Conservation (phyloP, 345 rosid genomes). For the Chamaenerion angustifolium region DNA sequence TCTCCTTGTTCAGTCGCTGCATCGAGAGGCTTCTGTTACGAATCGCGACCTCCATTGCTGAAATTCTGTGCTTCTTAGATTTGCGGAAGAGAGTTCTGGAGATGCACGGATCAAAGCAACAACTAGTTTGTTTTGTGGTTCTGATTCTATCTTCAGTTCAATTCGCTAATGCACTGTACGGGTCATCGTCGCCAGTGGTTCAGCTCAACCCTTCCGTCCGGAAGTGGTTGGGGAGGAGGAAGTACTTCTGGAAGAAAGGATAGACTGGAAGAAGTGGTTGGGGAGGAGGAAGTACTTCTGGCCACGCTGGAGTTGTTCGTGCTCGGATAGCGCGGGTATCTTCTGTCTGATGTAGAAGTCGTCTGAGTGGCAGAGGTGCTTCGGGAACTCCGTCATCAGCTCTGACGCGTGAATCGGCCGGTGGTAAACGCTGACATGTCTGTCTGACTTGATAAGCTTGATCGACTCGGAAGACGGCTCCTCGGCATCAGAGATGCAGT, state of each 20-base stretch:
- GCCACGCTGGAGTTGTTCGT: constrained; percentile 60
- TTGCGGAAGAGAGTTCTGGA: constrained; percentile 16
- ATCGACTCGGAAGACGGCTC: too few species aligned
- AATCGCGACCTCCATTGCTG: constrained; percentile 2
- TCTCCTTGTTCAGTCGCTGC: constrained; percentile 6
- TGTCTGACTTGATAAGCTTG: too few species aligned
- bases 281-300: constrained; percentile 75
- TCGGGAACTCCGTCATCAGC: constrained; percentile 48
- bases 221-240: constrained; percentile 35
- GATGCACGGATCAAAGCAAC: constrained; percentile 23
- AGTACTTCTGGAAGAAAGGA: constrained; percentile 48
- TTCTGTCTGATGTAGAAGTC: constrained; percentile 72
- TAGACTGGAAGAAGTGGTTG: constrained; percentile 42
- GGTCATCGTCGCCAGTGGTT: constrained; percentile 85
- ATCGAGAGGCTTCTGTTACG: constrained; percentile 3
- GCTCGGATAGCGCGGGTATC: too few species aligned
- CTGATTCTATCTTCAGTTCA: constrained; percentile 14
- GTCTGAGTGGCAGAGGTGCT: constrained; percentile 70
- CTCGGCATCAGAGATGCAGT: too few species aligned
- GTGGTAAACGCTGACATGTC: constrained; percentile 42
- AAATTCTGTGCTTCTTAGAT: constrained; percentile 7
- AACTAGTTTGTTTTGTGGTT: constrained; percentile 16
- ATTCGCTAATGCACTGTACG: constrained; percentile 46
- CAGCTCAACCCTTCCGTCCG: constrained; percentile 70
- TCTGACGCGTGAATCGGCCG: constrained; percentile 46